A percentile compares a stretch with the other conserved stretches of the same genome.
phyloP scores from a whole-genome alignment of 2,329 filamentous ascomycete genomes.

The Calycina herbarum region DNA sequence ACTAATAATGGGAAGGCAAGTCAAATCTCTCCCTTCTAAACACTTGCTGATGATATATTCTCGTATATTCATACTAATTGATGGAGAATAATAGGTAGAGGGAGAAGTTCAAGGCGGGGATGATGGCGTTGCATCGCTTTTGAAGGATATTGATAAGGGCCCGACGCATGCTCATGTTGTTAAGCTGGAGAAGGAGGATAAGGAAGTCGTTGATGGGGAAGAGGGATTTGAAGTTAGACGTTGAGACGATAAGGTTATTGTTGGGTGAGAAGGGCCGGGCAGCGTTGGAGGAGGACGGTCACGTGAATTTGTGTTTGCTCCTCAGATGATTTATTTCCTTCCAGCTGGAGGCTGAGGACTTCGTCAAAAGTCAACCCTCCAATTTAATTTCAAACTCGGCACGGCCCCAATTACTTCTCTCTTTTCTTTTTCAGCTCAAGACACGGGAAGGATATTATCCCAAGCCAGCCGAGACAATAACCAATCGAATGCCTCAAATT shows the following conservation, averaged over 20 bases:
- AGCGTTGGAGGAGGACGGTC: not conserved
- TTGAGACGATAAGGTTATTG: not conserved
- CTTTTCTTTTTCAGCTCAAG: not conserved
- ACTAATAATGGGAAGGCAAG: conserved; percentile 55
- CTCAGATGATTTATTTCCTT: not conserved
- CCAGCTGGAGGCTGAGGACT: not conserved
- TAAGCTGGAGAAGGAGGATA: conserved; percentile 68
- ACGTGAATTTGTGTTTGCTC: not conserved
- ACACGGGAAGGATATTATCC: not conserved
- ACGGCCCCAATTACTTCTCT: not conserved
- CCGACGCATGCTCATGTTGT: conserved; percentile 72
- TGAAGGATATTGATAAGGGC: conserved; percentile 74
- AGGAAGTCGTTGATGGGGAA: conserved; percentile 67
- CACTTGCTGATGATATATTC: not conserved
- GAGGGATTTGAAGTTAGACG: conserved; percentile 56
- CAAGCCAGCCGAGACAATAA: not conserved
- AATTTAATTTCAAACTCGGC: not conserved
- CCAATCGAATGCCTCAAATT: not conserved
- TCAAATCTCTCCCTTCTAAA: not conserved
- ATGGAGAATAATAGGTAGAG: conserved; percentile 65
- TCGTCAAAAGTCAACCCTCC: not conserved
- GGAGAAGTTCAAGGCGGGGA: conserved; percentile 83
- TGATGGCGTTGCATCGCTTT: conserved; percentile 64
- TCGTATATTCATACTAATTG: not conserved
- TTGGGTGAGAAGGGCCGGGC: not conserved